phyloP scores from a whole-genome alignment of 2,329 filamentous ascomycete genomes.

The Metarhizium anisopliae region DNA sequence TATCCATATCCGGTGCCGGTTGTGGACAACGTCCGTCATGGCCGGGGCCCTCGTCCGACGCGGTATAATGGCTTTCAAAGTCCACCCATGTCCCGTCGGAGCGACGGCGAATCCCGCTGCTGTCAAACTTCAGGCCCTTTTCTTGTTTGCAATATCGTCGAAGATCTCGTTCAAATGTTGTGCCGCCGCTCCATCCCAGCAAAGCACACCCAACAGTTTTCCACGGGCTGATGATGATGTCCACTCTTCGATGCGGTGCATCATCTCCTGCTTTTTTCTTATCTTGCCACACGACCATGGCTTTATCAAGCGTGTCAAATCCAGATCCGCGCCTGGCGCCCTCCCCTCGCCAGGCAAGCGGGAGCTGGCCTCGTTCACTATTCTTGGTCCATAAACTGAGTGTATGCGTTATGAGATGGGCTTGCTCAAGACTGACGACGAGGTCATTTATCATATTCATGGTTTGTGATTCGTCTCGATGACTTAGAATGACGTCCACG shows the following conservation, averaged over 20 bases:
- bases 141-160: conserved; percentile 67
- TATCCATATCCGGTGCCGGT: conserved; percentile 54
- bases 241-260: conserved; percentile 68
- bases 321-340: conserved; percentile 37
- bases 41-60: neutral
- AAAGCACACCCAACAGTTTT: conserved; percentile 81
- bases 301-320: conserved; percentile 87
- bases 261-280: neutral
- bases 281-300: conserved; percentile 80
- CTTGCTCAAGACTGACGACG: conserved; percentile 59
- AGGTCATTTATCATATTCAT: conserved; percentile 62
- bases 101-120: conserved; percentile 69
- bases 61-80: conserved; percentile 41
- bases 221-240: conserved; percentile 88
- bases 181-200: conserved; percentile 80
- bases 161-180: conserved; percentile 82
- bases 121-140: conserved; percentile 78
- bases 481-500: conserved; percentile 77
- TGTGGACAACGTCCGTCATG: conserved; percentile 8
- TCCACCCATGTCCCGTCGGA: conserved; percentile 61
- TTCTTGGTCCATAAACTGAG: conserved; percentile 61
- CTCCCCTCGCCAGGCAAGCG: conserved; percentile 43
- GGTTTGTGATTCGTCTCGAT: conserved; percentile 63
- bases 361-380: conserved; percentile 60
- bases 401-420: conserved; percentile 71